Conservation (phyloP, 164 flowering plant species). For the Piper betle region DNA sequence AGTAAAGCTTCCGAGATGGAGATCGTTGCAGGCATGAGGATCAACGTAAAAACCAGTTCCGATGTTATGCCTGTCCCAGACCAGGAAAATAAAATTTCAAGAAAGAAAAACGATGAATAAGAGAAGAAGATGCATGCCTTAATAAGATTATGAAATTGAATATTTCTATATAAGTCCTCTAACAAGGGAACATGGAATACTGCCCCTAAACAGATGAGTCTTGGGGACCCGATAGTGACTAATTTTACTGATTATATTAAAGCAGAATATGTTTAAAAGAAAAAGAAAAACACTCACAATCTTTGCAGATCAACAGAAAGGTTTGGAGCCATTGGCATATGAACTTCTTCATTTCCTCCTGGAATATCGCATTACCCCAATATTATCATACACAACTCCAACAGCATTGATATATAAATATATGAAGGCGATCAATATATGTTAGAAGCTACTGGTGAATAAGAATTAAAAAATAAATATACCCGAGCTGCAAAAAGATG, state of each 20-base stretch:
- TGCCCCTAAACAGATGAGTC: no score
- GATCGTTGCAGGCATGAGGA: conserved; percentile 8
- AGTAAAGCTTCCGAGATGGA: conserved; percentile 12
- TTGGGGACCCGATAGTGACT: no score
- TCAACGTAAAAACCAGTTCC: conserved; percentile 12
- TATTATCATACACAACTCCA: neutral
- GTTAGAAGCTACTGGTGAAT: neutral
- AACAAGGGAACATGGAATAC: no score
- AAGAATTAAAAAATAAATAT: neutral
- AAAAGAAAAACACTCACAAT: conserved; percentile 8
- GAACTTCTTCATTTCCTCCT: conserved; percentile 24
- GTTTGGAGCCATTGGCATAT: conserved; percentile 11
- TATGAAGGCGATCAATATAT: neutral
- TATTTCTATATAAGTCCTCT: no score
- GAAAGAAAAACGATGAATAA: neutral
- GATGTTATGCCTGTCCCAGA: conserved; percentile 3
- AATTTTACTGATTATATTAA: no score
- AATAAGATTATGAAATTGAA: no score
- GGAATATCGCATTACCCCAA: neutral
- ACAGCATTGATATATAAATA: no score
- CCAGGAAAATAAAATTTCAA: neutral
- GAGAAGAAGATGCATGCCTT: neutral
- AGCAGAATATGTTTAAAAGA: neutral
- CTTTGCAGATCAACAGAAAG: conserved; percentile 12
- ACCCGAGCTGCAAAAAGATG: conserved; percentile 16